These are phyloP conservation scores for Fusarium proliferatum DNA, from an alignment of 2,329 filamentous ascomycete species.

Conservation along the genomic window DNA sequence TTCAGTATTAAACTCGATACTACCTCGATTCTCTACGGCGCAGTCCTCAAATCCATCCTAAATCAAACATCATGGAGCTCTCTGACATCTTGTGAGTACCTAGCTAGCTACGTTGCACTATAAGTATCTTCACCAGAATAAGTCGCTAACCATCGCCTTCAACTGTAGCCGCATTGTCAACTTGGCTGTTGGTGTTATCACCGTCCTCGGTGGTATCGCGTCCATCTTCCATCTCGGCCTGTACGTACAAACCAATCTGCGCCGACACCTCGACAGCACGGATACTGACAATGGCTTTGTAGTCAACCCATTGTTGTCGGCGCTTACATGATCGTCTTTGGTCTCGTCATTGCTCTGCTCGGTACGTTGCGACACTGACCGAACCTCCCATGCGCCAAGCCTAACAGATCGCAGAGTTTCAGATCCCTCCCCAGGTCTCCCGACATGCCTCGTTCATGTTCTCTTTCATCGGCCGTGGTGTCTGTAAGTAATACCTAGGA, in stretches of 20 bases:
- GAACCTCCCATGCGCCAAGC: background rate
- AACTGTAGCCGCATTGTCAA: constrained; percentile 87
- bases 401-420: constrained; percentile 74
- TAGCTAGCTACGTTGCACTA: background rate
- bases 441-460: constrained; percentile 98
- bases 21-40: constrained; percentile 19
- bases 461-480: constrained; percentile 93
- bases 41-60: constrained; percentile 3
- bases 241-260: constrained; percentile 58
- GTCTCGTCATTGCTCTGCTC: constrained; percentile 78
- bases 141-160: constrained; percentile 51
- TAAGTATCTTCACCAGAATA: constrained; percentile 7
- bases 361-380: constrained; percentile 52
- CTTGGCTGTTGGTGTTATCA: constrained; percentile 85
- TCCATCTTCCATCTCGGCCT: constrained; percentile 73
- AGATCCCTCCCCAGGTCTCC: constrained; percentile 91
- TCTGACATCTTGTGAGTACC: constrained; percentile 85
- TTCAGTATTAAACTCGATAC: constrained; percentile 16
- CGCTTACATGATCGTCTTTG: constrained; percentile 90
- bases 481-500: constrained; percentile 73
- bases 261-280: background rate
- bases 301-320: constrained; percentile 75
- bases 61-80: constrained; percentile 77
- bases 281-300: constrained; percentile 27
- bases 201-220: constrained; percentile 84